Base-by-base conservation (phyloP, 345 rosid genomes). In the Arabis alpina region DNA sequence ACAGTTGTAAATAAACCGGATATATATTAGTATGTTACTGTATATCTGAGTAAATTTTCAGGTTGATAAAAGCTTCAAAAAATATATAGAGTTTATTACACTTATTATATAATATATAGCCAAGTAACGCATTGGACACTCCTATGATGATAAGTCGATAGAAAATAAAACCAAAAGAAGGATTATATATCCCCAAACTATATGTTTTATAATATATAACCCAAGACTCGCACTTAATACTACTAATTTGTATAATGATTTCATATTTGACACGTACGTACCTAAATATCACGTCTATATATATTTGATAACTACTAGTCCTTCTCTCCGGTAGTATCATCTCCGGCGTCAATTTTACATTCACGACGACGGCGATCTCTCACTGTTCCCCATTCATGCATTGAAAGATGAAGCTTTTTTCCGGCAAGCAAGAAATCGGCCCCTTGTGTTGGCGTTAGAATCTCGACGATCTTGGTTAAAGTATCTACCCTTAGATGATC, bases 371-470 rank as follows among this genome's bases (percentile, higher is more conserved):
- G 72, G 34, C 34, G 63, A 51, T 85, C 80, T 66, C 79, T 83
- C 44, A 7, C 2, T 13, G 32, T 40, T 4, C 84, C 86, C 89
- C 83, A 79, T n/a, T 73, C 60, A 57, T 80, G 81, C 54, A 87
- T 39, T 12, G 77, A 71, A 8, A 85, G 73, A 10, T 85, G 83
- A 32, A 76, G 86, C 58, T 79, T 80, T 69, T 64, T 77, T 3
- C 70, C 64, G 0, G 85, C 68, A 14, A 79, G 85, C 0, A 79
- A 64, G 70, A 64, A 70, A 64, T 85, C 84, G 3, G 76, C 74
- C 0, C 75, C 84, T 64, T 83, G 86, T 4, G 49, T 5, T 0
- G 82, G 85, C 0, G 64, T 41, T 43, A 85, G 55, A 41, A 67
- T 43, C 28, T 36, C 64, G 0, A 77, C 10, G 3, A 82, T 10